Evolutionary conservation across 176 grass and related monocot species (phyloP), one percentile per base, ranked within the genome.

Genomic region (Leersia perrieri): DNA sequence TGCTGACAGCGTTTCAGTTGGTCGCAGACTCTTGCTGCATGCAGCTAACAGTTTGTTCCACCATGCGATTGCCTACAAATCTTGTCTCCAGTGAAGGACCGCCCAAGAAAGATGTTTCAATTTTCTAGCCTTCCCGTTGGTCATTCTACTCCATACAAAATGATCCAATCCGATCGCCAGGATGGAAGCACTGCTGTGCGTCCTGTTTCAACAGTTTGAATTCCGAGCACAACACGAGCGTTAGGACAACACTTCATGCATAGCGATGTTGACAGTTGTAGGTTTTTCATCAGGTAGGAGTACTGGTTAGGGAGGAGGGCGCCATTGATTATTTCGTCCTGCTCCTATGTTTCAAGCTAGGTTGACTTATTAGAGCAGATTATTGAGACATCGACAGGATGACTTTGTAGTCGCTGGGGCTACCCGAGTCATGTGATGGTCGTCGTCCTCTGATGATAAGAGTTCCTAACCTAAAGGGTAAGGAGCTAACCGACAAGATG

Each of bases 351-450:
- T 31, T 72, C 69, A 72, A 31, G 69, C 69, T 72, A 47, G 45
- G 74, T 83, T 88, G 86, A 88, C 86, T 73, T 16, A 25, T 38
- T 3, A 4, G 31, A 44, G 60, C 28, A 23, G 29, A 74, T 83
- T 30, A 83, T 58, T 88, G 86, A 60, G 85, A 77, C 22, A 25
- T 70, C 32, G 85, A 71, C 79, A 63, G 9, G 55, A 30, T 9
- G 18, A 70, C 81, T 75, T 72, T 66, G n/a, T 10, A 29, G 66
- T 60, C 61, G 66, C 69, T 69, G 63, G n/a, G 51, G 25, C 39
- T 31, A 55, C 14, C 72, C 23, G 15, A 29, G 32, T 33, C 58
- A 55, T 77, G 80, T 38, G 60, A 53, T 45, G 27, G 6, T 29
- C 25, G 6, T 29, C 25, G 34, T 49, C 9, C 45, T 20, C 5